A percentile compares a stretch with the other conserved stretches of the same genome.
Evolutionary conservation across 2,329 filamentous ascomycete genomes (phyloP).

Genomic region (Myriosclerotinia duriaeana): DNA sequence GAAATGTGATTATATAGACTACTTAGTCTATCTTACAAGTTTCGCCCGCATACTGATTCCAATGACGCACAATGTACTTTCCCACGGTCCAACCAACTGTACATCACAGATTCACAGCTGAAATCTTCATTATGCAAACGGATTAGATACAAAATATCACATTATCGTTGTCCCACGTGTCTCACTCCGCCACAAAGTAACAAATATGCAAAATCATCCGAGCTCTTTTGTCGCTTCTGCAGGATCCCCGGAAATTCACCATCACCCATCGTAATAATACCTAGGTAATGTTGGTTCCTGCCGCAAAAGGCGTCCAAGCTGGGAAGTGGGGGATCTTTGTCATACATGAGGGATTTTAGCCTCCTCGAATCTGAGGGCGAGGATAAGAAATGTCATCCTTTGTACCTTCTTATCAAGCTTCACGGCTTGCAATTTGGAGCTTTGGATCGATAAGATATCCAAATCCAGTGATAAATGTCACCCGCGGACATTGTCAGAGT

Average conservation of each 20-base stretch:
- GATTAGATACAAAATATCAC: background rate
- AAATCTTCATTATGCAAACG: constrained; percentile 1
- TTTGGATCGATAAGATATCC: background rate
- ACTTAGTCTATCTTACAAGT: background rate
- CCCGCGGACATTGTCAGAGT: background rate
- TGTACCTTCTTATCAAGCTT: background rate
- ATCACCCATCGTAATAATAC: no score
- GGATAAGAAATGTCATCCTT: constrained; percentile 1
- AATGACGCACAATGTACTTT: background rate
- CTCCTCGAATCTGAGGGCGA: constrained; percentile 35
- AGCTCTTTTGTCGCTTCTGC: background rate
- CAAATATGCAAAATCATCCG: background rate
- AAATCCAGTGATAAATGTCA: constrained; percentile 15
- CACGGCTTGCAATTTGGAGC: background rate
- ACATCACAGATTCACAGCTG: background rate
- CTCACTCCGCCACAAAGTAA: background rate
- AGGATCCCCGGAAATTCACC: background rate
- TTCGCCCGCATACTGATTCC: background rate
- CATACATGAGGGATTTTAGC: constrained; percentile 32
- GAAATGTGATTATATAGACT: no score
- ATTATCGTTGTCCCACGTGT: background rate
- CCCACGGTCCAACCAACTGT: background rate
- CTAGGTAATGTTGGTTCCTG: background rate
- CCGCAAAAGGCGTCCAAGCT: constrained; percentile 11
- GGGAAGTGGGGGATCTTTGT: constrained; percentile 20